phyloP scores from a whole-genome alignment of 2,329 filamentous ascomycete genomes.

The Ceratocystis destructans region DNA sequence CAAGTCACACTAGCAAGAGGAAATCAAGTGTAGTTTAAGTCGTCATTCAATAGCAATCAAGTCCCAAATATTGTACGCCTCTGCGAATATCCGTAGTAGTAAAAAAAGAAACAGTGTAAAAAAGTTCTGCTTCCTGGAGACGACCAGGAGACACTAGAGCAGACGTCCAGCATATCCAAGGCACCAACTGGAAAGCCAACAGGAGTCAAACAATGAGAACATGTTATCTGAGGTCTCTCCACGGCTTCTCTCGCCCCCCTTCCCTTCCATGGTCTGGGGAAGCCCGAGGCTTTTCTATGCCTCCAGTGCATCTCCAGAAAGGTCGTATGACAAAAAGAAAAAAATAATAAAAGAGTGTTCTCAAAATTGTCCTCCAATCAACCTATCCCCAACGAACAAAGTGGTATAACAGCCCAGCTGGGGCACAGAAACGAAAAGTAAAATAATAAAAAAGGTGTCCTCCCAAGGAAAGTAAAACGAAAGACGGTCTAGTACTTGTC shows the following conservation, averaged over 20 bases:
- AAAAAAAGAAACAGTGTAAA: background rate
- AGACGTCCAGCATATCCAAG: constrained; percentile 4
- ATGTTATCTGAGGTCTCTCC: constrained; percentile 12
- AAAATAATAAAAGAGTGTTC: constrained; percentile 9
- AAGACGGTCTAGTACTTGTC: constrained; percentile 1
- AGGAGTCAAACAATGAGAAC: constrained; percentile 18
- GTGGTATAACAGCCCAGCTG: constrained; percentile 15
- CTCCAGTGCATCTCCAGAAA: background rate
- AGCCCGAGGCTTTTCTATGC: background rate
- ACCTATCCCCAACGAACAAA: constrained; percentile 19
- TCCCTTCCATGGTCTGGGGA: background rate
- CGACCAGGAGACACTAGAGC: background rate
- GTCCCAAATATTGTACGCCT: constrained; percentile 15
- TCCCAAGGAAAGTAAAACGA: constrained; percentile 1
- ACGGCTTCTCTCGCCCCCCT: background rate
- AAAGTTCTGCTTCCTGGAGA: background rate
- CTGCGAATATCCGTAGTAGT: constrained; percentile 9
- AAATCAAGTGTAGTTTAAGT: constrained; percentile 10
- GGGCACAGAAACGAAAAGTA: constrained; percentile 12
- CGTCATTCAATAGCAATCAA: constrained; percentile 19
- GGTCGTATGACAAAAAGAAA: constrained; percentile 10
- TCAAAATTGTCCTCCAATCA: constrained; percentile 18
- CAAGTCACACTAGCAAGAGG: background rate
- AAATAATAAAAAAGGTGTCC: background rate
- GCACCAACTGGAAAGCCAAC: background rate